Evolutionary conservation across 345 rosid species (phyloP).

Genomic region (Gossypium turneri): DNA sequence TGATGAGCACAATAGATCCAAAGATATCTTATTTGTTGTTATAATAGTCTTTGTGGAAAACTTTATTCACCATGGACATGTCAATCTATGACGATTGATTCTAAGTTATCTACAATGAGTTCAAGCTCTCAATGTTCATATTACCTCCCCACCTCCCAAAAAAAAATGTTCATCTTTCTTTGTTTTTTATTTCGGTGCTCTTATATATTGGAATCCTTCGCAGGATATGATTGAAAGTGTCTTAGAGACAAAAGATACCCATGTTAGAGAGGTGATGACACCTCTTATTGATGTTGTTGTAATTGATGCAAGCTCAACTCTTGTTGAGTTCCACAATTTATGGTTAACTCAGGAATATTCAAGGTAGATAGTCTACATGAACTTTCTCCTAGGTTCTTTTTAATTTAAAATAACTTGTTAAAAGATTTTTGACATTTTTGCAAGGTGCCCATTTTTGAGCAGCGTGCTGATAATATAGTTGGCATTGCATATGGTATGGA

Average conservation of each 20-base stretch:
- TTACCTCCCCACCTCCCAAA: neutral
- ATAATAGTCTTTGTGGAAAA: neutral
- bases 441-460: slow-evolving; percentile 99
- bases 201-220: slow-evolving; percentile 15
- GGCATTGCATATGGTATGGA: slow-evolving; percentile 99
- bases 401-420: slow-evolving; percentile 13
- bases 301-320: slow-evolving; percentile 74
- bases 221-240: slow-evolving; percentile 99
- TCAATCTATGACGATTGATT: neutral
- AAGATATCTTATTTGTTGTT: neutral
- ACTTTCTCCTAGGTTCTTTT: slow-evolving; percentile 8
- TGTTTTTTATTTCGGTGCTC: slow-evolving; percentile 19
- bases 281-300: slow-evolving; percentile 98
- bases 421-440: slow-evolving; percentile 18
- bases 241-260: slow-evolving; percentile 92
- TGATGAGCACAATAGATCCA: too few relatives aligned
- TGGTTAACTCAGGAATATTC: slow-evolving; percentile 98
- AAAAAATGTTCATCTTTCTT: too few relatives aligned
- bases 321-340: slow-evolving; percentile 76
- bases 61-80: neutral
- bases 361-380: slow-evolving; percentile 40
- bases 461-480: slow-evolving; percentile 93
- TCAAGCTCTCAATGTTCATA: neutral
- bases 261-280: slow-evolving; percentile 98
- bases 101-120: neutral